phyloP scores from a whole-genome alignment of 139 green algal genomes.

The Nannochloris sp. region DNA sequence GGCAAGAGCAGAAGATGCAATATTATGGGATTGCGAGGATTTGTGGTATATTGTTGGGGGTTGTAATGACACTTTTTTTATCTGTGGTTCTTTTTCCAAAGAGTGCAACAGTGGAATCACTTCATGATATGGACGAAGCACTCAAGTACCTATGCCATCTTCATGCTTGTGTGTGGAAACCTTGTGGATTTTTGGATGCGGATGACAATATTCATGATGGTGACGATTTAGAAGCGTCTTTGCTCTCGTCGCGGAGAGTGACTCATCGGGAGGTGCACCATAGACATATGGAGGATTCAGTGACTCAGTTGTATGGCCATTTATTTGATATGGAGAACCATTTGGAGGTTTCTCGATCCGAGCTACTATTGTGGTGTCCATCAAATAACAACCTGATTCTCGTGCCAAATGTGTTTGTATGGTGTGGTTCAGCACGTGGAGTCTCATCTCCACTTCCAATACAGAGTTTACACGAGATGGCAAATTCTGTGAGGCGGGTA shows the following conservation, averaged over 20 bases:
- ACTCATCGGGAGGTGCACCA: too few relatives aligned
- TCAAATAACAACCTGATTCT: too few relatives aligned
- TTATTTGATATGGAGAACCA: too few relatives aligned
- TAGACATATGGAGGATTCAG: too few relatives aligned
- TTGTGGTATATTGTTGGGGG: slow-evolving; percentile 23
- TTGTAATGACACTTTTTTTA: slow-evolving; percentile 21
- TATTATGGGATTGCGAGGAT: slow-evolving; percentile 22
- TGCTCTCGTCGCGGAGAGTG: too few relatives aligned
- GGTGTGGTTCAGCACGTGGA: too few relatives aligned
- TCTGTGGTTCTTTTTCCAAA: slow-evolving; percentile 30
- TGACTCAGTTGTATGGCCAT: too few relatives aligned
- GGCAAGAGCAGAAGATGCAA: not conserved
- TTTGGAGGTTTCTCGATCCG: too few relatives aligned
- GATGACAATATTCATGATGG: too few relatives aligned
- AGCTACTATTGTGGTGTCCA: too few relatives aligned
- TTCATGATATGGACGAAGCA: slow-evolving; percentile 6
- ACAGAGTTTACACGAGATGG: not conserved
- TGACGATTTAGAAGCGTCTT: too few relatives aligned
- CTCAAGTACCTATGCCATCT: not conserved
- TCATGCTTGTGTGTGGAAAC: not conserved
- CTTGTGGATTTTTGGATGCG: not conserved
- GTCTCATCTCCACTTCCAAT: not conserved
- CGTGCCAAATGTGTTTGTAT: too few relatives aligned
- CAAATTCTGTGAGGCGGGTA: not conserved
- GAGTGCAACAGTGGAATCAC: slow-evolving; percentile 16